These are phyloP conservation scores for Dioscorea alata DNA, from an alignment of 106 monocot genomes.

Conservation along the genomic window DNA sequence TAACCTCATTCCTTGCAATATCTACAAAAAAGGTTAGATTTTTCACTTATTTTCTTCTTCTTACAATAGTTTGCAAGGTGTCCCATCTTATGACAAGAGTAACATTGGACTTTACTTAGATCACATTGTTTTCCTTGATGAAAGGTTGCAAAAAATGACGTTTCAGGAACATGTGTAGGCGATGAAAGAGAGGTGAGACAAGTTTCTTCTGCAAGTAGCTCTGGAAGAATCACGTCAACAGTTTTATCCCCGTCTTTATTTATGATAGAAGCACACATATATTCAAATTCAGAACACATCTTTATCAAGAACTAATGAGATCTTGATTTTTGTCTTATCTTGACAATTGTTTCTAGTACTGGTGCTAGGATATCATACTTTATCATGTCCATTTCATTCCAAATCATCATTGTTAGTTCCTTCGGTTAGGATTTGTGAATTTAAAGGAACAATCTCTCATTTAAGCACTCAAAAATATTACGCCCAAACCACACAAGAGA, in stretches of 20 bases:
- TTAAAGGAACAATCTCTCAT: no score
- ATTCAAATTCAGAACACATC: conserved; percentile 3
- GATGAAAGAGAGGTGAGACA: conserved; percentile 6
- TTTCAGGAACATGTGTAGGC: not conserved
- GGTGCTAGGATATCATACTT: not conserved
- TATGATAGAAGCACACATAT: not conserved
- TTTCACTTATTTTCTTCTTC: not conserved
- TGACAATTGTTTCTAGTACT: not conserved
- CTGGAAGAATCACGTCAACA: not conserved
- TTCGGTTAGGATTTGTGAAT: no score
- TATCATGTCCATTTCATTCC: conserved; percentile 15
- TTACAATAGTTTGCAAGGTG: conserved; percentile 8
- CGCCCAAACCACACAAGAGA: no score
- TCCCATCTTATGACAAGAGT: conserved; percentile 4
- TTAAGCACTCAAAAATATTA: no score
- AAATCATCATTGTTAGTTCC: conserved; percentile 8
- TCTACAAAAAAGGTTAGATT: not conserved
- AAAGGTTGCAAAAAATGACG: not conserved
- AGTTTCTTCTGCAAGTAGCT: conserved; percentile 10
- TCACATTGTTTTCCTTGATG: conserved; percentile 1
- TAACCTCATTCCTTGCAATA: conserved; percentile 17
- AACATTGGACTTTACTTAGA: conserved; percentile 6
- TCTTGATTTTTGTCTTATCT: conserved; percentile 2
- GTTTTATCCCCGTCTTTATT: not conserved
- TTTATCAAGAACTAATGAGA: conserved; percentile 11